Base-by-base conservation (phyloP, 148 eudicot genomes). In the Talinum fruticosum region DNA sequence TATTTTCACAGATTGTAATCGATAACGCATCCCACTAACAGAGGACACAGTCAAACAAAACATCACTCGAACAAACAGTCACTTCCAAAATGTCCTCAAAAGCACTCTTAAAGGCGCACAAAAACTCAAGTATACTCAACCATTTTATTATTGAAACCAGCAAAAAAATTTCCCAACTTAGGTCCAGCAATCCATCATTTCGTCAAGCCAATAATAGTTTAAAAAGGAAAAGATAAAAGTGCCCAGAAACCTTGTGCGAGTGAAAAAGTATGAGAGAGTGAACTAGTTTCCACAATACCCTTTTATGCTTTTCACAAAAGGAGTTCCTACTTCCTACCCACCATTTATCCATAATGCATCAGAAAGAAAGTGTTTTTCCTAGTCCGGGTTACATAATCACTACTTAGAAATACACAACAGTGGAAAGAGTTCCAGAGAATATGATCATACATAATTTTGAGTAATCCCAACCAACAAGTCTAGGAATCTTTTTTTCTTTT, bases 11-110 rank as follows among this genome's bases (percentile, higher is more conserved):
- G 41, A 76, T 69, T 77, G 83, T 41, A 81, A 84, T 86, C 81
- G 81, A 81, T 78, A 76, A 69, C 84, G 82, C 85, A 64, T 78
- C 82, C 87, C 86, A 81, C 88, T 76, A 75, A 77, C 71, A 82
- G 75, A 72, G 67, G 72, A 84, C 66, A 86, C 70, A 67, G 83
- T 81, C 88, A 80, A 83, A 81, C 82, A 57, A 33, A 75, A 80
- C 67, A 84, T 83, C 79, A 80, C 79, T 81, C 69, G 83, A 79
- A 53, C 73, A 59, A 35, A 78, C 81, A 62, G 72, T 83, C 75
- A 75, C 78, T 75, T 78, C 77, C 73, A 51, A 37, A 75, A 53
- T 75, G 73, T 70, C 74, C 71, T 74, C 51, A 73, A 82, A 78
- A 78, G 75, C 81, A 72, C 80, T 73, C 75, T 37, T 66, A 68